Evolutionary conservation across 2,329 filamentous ascomycete genomes (phyloP), one percentile per base, ranked within the genome.

Genomic region (Tolypocladium tundrense): DNA sequence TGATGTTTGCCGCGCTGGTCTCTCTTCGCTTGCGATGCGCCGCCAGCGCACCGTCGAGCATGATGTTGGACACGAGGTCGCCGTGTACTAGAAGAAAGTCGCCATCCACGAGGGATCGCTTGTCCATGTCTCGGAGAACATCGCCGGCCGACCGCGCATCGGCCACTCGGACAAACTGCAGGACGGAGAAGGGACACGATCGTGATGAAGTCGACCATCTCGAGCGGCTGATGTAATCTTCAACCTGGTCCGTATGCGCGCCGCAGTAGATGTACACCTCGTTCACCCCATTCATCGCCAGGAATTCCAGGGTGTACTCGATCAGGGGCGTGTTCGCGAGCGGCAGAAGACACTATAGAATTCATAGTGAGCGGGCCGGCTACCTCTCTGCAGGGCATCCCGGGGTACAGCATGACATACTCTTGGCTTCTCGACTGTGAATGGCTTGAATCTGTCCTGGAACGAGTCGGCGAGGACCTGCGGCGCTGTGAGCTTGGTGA

Each of bases 251-350:
- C 37, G 88, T 88, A 71, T 97, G 91, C 35, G 90, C 86, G 60
- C 91, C 90, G 66, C 88, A 93, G 76, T 97, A 97, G 59, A 99
- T 83, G 70, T 89, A 96, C 57, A 97, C 88, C 63, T 97, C 90
- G 65, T 94, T 86, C n/a, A 97, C 91, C 59, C 92, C 91, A 59
- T 94, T 91, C 81, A 93, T 93, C 63, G 91, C 91, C 1, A 99
- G 85, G 68, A 96, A 97, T 69, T 97, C 92, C 67, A 97, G 86
- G 4, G 93, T 97, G 72, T 99, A 97, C 73, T 99, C 94, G 75
- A 99, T 96, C 62, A 99, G 79, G 41, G 94, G 93, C 1, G 88
- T 92, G 72, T 97, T 97, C 60, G 91, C 94, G 60, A 99, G 81
- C 13, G 93, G 91, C 8, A 99, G 80, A 39, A 99, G 87, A 77